A percentile compares a stretch with the other conserved stretches of the same genome.
Conservation (phyloP, 108 stramenopile genomes). For the Bacterosira constricta region DNA sequence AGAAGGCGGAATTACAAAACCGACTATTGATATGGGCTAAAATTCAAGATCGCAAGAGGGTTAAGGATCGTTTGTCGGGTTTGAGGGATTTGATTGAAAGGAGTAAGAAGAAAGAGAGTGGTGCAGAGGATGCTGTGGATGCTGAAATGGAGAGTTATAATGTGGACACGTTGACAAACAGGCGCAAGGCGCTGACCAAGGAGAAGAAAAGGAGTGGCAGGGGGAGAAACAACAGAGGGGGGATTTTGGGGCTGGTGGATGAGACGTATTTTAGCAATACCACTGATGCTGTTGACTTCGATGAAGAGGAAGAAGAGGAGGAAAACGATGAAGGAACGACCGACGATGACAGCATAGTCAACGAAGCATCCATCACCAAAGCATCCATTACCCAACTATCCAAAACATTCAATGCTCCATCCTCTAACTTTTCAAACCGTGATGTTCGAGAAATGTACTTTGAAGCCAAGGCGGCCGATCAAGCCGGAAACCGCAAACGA, state of each 20-base stretch:
- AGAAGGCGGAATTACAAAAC: conserved; percentile 61
- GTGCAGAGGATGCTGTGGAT: neutral
- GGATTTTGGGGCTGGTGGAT: conserved; percentile 44
- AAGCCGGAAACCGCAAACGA: conserved; percentile 58
- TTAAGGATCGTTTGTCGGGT: conserved; percentile 29
- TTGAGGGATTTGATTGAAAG: conserved; percentile 31
- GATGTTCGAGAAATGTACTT: conserved; percentile 73
- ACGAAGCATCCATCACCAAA: conserved; percentile 50
- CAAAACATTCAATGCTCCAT: conserved; percentile 58
- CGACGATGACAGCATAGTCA: neutral
- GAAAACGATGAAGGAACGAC: conserved; percentile 11
- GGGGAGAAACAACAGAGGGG: conserved; percentile 3
- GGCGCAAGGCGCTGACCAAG: conserved; percentile 30
- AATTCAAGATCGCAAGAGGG: conserved; percentile 50
- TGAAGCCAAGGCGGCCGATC: conserved; percentile 72
- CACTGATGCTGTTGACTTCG: conserved; percentile 6
- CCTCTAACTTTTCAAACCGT: conserved; percentile 58
- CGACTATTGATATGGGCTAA: conserved; percentile 64
- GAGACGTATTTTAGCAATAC: conserved; percentile 35
- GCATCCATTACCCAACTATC: conserved; percentile 56
- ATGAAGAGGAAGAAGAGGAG: conserved; percentile 26
- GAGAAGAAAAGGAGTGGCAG: conserved; percentile 11
- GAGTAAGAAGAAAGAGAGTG: conserved; percentile 14
- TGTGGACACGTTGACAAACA: conserved; percentile 23
- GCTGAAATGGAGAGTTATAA: conserved; percentile 7